phyloP scores from a whole-genome alignment of 1,284 basidiomycete genomes.

The Amylostereum areolatum region DNA sequence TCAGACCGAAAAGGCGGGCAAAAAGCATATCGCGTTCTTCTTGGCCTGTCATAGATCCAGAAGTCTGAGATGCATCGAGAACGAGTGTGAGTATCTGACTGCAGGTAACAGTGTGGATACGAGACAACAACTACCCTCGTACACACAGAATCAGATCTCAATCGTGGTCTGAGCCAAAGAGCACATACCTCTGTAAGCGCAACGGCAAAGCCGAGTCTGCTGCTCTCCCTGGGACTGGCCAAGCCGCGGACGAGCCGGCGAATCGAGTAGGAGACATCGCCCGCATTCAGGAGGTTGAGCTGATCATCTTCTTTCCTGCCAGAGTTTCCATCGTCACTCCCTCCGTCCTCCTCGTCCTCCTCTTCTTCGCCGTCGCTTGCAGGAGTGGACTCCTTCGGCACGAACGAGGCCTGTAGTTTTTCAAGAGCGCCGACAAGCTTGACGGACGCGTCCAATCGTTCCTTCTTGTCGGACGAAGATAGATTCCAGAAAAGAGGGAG shows the following conservation, averaged over 20 bases:
- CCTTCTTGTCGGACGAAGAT: constrained; percentile 76
- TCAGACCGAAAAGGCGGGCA: constrained; percentile 88
- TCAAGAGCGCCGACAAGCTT: constrained; percentile 79
- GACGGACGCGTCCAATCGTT: constrained; percentile 81
- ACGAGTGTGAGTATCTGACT: constrained; percentile 72
- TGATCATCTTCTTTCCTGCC: constrained; percentile 35
- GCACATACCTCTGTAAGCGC: constrained; percentile 85
- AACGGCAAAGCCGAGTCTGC: constrained; percentile 91
- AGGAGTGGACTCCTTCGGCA: constrained; percentile 34
- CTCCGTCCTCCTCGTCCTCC: constrained; percentile 38
- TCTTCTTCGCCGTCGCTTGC: constrained; percentile 45
- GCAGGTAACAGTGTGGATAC: constrained; percentile 76
- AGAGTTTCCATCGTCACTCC: constrained; percentile 27
- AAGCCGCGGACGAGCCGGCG: constrained; percentile 81
- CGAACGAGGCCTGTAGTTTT: constrained; percentile 69
- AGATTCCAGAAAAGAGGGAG: constrained; percentile 93
- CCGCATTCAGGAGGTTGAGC: constrained; percentile 66
- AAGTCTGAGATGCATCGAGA: constrained; percentile 60
- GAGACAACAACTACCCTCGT: constrained; percentile 70
- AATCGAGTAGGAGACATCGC: constrained; percentile 87
- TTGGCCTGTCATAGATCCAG: constrained; percentile 76
- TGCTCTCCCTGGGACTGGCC: constrained; percentile 89
- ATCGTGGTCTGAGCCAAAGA: too few species aligned
- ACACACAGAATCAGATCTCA: neutral
- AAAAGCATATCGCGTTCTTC: constrained; percentile 93